Base-by-base conservation (phyloP, 768 basidiomycete species). In the Pisolithus tinctorius region DNA sequence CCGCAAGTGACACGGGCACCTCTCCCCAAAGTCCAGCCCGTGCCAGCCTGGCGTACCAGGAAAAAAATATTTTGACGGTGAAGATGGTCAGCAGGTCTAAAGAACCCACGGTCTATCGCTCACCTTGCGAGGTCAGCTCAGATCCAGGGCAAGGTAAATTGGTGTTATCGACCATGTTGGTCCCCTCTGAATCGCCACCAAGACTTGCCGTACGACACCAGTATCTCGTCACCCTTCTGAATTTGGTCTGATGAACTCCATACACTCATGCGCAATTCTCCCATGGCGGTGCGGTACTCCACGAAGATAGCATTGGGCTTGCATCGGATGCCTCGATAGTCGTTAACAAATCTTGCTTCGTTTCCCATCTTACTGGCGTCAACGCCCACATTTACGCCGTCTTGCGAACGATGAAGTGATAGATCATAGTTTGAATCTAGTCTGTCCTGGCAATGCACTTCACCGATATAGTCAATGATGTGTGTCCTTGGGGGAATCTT, bases 341-440 rank as follows among this genome's bases (percentile, higher is more conserved):
- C 93, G 59, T 96, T 96, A 52, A 91, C 75, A 63, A 95, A 93
- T 60, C 93, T 74, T 1, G 85, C 86, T 65, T 93, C 89, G 68
- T 94, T 96, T 27, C 93, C 93, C 73, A 79, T 79, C 3, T 41
- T 57, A 27, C 73, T 72, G 17, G 92, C 91, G 63, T 96, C 93
- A 38, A 88, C 74, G 1, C 91, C 93, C 17, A 93, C 78, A 60
- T 73, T 84, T 38, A 78, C 61, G 7, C 80, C 81, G 47, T 75
- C 72, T 51, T 71, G 68, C 46, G 76, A 69, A 34, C 82, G 84
- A 63, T 78, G 73, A n/a, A 95, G 75, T 13, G 84, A 91, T 25
- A 95, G 72, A 67, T 95, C 93, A 63, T 95, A 95, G 66, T 94
- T 84, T n/a, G 87, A 87, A 30, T 76, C 69, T 25, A 73, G 74